Percentiles rank a stretch among this genome's conserved stretches.
phyloP scores from a whole-genome alignment of 805 yeast species.

The Hanseniaspora hatyaiensis region DNA sequence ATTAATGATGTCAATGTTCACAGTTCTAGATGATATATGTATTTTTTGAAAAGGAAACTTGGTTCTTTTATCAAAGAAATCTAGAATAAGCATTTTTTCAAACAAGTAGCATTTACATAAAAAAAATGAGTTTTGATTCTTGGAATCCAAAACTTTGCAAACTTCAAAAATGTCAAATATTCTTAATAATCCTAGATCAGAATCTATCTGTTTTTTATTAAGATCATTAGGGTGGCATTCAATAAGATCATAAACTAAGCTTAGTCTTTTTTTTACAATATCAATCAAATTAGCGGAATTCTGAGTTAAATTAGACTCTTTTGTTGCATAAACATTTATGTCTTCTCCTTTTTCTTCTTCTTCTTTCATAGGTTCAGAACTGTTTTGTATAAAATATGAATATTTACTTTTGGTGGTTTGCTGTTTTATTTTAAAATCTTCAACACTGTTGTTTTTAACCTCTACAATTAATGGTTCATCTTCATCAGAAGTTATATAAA shows the following conservation, averaged over 20 bases:
- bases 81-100: conserved; percentile 19
- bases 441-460: background rate
- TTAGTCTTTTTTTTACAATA: conserved; percentile 23
- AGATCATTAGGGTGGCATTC: conserved; percentile 20
- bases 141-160: conserved; percentile 18
- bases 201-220: conserved; percentile 25
- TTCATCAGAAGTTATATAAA: no score
- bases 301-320: background rate
- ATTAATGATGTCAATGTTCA: conserved; percentile 20
- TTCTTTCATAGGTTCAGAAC: background rate
- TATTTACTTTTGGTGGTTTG: background rate
- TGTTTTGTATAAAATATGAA: background rate
- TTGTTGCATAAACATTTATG: background rate
- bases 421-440: background rate
- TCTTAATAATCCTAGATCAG: conserved; percentile 29
- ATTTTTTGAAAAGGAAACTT: background rate
- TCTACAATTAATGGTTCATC: conserved; percentile 11
- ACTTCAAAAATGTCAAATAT: conserved; percentile 29
- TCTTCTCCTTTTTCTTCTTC: no score
- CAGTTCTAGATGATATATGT: conserved; percentile 19
- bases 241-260: conserved; percentile 22
- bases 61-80: conserved; percentile 1
- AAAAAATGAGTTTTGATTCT: conserved; percentile 23
- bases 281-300: conserved; percentile 15
- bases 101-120: conserved; percentile 30